Evolutionary conservation across 345 rosid species (phyloP).

Genomic region (Reutealis trisperma): DNA sequence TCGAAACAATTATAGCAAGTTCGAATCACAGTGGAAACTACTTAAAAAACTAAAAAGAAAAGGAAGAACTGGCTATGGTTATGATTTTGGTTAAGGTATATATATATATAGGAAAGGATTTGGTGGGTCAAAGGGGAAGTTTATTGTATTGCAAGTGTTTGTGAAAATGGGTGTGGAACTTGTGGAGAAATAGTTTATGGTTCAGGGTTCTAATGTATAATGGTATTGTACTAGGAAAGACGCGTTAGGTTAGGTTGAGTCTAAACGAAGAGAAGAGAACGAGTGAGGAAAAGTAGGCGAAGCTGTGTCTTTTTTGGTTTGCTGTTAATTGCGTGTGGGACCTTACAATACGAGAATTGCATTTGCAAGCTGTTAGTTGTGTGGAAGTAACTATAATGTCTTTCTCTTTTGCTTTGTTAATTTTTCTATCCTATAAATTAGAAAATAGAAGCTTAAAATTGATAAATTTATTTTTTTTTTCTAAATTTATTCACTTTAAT

Average conservation of each 20-base stretch:
- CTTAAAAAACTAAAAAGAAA: background rate
- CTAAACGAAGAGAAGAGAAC: background rate
- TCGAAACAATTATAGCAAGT: no score
- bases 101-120: background rate
- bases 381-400: background rate
- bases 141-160: no score
- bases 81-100: background rate
- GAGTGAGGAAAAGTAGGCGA: background rate
- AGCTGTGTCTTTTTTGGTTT: background rate
- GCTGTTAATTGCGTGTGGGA: constrained; percentile 20
- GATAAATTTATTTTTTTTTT: no score
- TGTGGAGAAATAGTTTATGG: background rate
- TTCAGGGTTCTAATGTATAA: no score
- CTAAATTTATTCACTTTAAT: no score
- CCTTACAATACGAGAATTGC: background rate
- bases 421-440: no score
- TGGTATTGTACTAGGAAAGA: background rate
- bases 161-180: background rate
- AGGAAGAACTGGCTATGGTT: background rate
- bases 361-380: background rate
- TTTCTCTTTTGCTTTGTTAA: no score
- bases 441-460: no score
- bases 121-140: background rate
- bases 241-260: constrained; percentile 10
- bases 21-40: no score